Percentiles rank a stretch among this genome's conserved stretches.
phyloP scores from a whole-genome alignment of 371 early-diverging fungal genomes.

The Saksenaea oblongispora region DNA sequence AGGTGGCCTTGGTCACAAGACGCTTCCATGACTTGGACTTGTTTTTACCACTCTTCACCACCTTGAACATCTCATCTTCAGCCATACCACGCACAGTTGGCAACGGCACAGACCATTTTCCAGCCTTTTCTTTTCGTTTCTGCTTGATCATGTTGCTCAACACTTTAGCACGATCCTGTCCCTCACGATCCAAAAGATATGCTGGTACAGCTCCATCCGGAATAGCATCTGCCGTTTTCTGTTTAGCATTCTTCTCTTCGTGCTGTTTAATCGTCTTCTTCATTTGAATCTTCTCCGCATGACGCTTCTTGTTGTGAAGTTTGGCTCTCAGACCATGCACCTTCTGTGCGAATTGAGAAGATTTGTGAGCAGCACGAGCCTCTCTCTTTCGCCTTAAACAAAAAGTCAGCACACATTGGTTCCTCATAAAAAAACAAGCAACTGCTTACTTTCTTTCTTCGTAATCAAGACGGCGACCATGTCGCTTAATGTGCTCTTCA shows the following conservation, averaged over 20 bases:
- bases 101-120: constrained; percentile 98
- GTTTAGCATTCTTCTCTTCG: constrained; percentile 94
- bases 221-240: constrained; percentile 84
- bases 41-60: constrained; percentile 96
- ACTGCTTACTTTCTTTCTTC: constrained; percentile 89
- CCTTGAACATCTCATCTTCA: constrained; percentile 99
- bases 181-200: constrained; percentile 99
- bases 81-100: constrained; percentile 99
- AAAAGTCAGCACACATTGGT: background rate
- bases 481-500: constrained; percentile 98
- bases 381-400: constrained; percentile 90
- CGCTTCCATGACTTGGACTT: constrained; percentile 99
- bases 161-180: constrained; percentile 95
- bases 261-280: constrained; percentile 99
- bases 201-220: constrained; percentile 98
- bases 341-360: constrained; percentile 93
- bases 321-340: constrained; percentile 99
- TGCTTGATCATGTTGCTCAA: constrained; percentile 99
- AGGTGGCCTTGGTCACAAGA: constrained; percentile 99
- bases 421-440: background rate
- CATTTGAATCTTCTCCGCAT: constrained; percentile 99
- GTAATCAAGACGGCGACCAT: constrained; percentile 97
- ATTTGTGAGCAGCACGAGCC: constrained; percentile 93
- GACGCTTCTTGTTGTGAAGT: constrained; percentile 98
- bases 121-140: constrained; percentile 99